phyloP scores from a whole-genome alignment of 805 yeast species.

The Wickerhamiella shivajii region DNA sequence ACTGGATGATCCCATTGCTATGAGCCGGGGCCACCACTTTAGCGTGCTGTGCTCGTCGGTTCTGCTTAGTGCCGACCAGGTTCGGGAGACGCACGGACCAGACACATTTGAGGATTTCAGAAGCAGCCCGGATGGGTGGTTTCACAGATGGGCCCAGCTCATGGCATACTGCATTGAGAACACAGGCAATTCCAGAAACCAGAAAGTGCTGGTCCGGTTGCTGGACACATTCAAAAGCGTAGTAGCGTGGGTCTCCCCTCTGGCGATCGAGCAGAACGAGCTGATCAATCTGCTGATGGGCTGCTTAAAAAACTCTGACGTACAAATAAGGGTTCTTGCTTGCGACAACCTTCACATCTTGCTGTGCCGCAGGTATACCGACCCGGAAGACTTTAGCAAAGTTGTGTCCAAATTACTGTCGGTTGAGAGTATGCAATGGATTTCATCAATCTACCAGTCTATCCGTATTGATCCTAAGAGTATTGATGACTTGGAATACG shows the following conservation, averaged over 20 bases:
- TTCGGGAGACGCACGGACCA: conserved; percentile 54
- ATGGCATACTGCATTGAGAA: conserved; percentile 15
- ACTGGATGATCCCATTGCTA: conserved; percentile 81
- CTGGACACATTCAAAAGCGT: conserved; percentile 79
- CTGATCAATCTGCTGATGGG: conserved; percentile 48
- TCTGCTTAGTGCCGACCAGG: conserved; percentile 16
- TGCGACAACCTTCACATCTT: conserved; percentile 83
- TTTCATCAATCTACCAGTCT: conserved; percentile 46
- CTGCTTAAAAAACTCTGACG: conserved; percentile 28
- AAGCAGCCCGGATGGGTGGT: conserved; percentile 73
- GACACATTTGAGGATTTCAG: conserved; percentile 46
- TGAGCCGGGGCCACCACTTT: conserved; percentile 35
- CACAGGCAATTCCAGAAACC: conserved; percentile 14
- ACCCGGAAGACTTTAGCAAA: conserved; percentile 53
- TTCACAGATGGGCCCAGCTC: conserved; percentile 50
- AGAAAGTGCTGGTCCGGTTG: conserved; percentile 48
- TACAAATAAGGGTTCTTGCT: conserved; percentile 63
- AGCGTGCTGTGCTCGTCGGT: conserved; percentile 1
- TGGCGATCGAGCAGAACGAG: conserved; percentile 51
- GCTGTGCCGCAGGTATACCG: conserved; percentile 61
- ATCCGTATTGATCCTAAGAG: conserved; percentile 42
- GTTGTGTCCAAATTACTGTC: conserved; percentile 69
- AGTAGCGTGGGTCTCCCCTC: conserved; percentile 79
- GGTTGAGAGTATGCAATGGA: conserved; percentile 55
- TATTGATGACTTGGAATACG: conserved; percentile 65